Conservation (phyloP, 208 protist species). For the Naegleria gruberi region DNA sequence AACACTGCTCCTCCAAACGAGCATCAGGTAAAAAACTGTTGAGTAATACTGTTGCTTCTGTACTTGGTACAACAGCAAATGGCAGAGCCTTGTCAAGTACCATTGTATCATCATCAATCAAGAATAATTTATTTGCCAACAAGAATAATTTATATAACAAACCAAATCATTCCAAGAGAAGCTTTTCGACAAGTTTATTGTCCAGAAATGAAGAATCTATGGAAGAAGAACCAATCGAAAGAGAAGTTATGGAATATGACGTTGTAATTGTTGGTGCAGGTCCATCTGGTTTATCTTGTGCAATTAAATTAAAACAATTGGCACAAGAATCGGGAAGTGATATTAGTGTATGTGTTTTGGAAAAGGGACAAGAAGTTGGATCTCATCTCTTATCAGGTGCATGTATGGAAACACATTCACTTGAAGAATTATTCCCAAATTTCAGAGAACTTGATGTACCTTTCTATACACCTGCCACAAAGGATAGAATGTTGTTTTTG, state of each 20-base stretch:
- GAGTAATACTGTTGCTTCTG: too few relatives aligned
- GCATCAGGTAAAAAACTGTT: too few relatives aligned
- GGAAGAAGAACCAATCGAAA: conserved; percentile 39
- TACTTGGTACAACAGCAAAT: too few relatives aligned
- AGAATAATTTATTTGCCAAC: too few relatives aligned
- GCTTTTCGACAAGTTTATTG: too few relatives aligned
- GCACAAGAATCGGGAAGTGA: conserved; percentile 60
- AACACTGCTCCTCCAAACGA: too few relatives aligned
- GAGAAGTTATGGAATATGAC: conserved; percentile 84
- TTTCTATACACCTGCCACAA: conserved; percentile 67
- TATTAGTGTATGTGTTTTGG: conserved; percentile 79
- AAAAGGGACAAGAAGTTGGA: conserved; percentile 89
- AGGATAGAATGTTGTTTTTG: conserved; percentile 76
- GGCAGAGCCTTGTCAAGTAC: too few relatives aligned
- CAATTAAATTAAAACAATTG: conserved; percentile 89
- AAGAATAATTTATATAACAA: too few relatives aligned
- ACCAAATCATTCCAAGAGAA: too few relatives aligned
- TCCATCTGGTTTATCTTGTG: conserved; percentile 82
- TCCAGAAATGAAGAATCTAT: too few relatives aligned
- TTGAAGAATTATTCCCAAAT: conserved; percentile 91
- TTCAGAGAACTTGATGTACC: conserved; percentile 67
- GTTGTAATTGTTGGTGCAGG: conserved; percentile 92
- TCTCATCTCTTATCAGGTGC: conserved; percentile 92
- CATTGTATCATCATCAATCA: too few relatives aligned
- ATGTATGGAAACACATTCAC: conserved; percentile 83